These are phyloP conservation scores for Scedosporium boydii DNA, from an alignment of 2,329 filamentous ascomycete genomes.

Conservation along the genomic window DNA sequence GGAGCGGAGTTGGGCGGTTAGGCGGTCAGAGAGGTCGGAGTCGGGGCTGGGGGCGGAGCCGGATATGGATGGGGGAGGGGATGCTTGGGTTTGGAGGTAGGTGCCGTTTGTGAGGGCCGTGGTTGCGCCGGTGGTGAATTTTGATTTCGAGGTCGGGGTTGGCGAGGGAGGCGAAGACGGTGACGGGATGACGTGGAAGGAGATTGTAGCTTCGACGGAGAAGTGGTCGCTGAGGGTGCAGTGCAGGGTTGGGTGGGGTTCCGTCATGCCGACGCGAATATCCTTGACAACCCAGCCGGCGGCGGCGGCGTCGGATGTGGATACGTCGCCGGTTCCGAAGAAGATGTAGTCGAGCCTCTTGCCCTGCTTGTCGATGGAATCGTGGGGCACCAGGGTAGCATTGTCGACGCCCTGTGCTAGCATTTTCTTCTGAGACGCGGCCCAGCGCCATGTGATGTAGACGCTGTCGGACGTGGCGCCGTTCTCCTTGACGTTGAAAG, in stretches of 20 bases:
- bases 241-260: conserved; percentile 67
- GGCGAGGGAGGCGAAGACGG: conserved; percentile 10
- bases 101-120: conserved; percentile 22
- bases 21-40: conserved; percentile 14
- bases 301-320: conserved; percentile 20
- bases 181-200: conserved; percentile 26
- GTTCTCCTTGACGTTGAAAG: conserved; percentile 69
- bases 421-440: conserved; percentile 56
- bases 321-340: conserved; percentile 44
- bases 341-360: conserved; percentile 95
- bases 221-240: conserved; percentile 95
- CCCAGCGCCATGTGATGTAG: conserved; percentile 92
- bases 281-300: conserved; percentile 59
- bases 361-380: conserved; percentile 61
- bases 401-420: conserved; percentile 50
- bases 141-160: conserved; percentile 10
- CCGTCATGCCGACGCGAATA: conserved; percentile 68
- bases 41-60: conserved; percentile 10
- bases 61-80: no score
- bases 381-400: conserved; percentile 45
- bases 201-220: conserved; percentile 72
- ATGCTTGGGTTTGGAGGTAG: conserved; percentile 25
- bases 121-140: conserved; percentile 7
- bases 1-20: conserved; percentile 23
- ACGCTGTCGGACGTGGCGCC: conserved; percentile 80